Percentiles rank a stretch among this genome's conserved stretches.
These are phyloP conservation scores for Boletus tomentosulus DNA, from an alignment of 768 basidiomycete genomes.

Conservation along the genomic window DNA sequence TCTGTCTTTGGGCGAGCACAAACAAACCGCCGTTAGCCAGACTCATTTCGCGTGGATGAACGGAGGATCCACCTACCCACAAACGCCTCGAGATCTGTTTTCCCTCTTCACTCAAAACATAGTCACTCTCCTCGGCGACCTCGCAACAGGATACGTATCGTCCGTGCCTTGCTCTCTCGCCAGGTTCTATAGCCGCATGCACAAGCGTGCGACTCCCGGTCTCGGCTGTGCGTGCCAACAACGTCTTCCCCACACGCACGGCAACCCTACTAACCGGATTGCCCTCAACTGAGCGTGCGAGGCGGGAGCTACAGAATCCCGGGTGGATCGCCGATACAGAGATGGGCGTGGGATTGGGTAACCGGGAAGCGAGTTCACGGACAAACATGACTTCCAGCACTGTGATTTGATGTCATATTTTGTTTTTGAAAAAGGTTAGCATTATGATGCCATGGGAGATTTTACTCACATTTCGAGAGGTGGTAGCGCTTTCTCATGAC, in stretches of 20 bases:
- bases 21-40: background rate
- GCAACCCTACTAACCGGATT: background rate
- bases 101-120: slow-evolving; percentile 29
- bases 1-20: slow-evolving; percentile 18
- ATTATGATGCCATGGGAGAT: background rate
- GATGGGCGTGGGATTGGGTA: slow-evolving; percentile 25
- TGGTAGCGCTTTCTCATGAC: slow-evolving; percentile 24
- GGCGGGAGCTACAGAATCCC: slow-evolving; percentile 33
- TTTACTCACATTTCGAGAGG: slow-evolving; percentile 25
- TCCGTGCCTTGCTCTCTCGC: slow-evolving; percentile 23
- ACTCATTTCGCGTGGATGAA: background rate
- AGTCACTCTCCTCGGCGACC: slow-evolving; percentile 32
- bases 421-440: background rate
- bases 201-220: slow-evolving; percentile 35
- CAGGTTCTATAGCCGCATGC: slow-evolving; percentile 28
- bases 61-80: slow-evolving; percentile 28
- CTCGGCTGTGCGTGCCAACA: slow-evolving; percentile 32
- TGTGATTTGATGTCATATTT: background rate
- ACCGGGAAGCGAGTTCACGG: slow-evolving; percentile 32
- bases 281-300: slow-evolving; percentile 19
- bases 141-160: slow-evolving; percentile 27
- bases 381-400: slow-evolving; percentile 35
- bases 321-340: slow-evolving; percentile 32
- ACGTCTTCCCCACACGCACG: slow-evolving; percentile 8
- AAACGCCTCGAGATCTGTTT: slow-evolving; percentile 25